Evolutionary conservation across 2,329 filamentous ascomycete species (phyloP), one percentile per base, ranked within the genome.

Genomic region (Fusarium sp.): DNA sequence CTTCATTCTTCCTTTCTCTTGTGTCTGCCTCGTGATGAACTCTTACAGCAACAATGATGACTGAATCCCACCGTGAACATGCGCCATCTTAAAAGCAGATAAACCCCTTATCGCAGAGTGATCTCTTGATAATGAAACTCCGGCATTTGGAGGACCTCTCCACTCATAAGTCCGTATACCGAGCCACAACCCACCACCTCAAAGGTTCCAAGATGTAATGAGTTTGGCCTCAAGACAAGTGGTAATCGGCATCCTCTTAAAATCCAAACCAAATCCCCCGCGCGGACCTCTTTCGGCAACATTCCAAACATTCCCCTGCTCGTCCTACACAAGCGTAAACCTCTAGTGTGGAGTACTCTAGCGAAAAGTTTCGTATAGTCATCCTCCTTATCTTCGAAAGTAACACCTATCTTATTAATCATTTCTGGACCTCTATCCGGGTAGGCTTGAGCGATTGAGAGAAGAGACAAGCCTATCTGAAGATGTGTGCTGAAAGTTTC

Each of bases 361-460:
- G 14, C 0, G 16, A 24, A 25, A 0, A 67, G 9, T 0, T 10
- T 15, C 2, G 7, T 6, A 4, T 49, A 2, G 8, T 22, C 2
- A 1, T 8, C 1, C 1, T 15, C 4, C 2, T 40, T 20, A 4
- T 30, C 18, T 18, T 6, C 0, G 0, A 51, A 29, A 2, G 0
- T 10, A 2, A 5, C 22, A 8, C 5, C 2, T 1, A 56, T 29
- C 7, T 12, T 54, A 6, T 4, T 2, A n/a, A 2, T 5, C 8
- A 45, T 14, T 0, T 15, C 18, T 8, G 44, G 16, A 8, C 12
- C 32, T n/a, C 9, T 5, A 2, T 11, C 0, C 2, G 32, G 6
- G 2, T 16, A 4, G 2, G 44, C 24, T 11, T 22, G 18, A 5
- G 43, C 27, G 0, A 56, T 20, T 0, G 12, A 6, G 2, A 25